Conservation (phyloP, 345 rosid genomes). For the Litchi chinensis region DNA sequence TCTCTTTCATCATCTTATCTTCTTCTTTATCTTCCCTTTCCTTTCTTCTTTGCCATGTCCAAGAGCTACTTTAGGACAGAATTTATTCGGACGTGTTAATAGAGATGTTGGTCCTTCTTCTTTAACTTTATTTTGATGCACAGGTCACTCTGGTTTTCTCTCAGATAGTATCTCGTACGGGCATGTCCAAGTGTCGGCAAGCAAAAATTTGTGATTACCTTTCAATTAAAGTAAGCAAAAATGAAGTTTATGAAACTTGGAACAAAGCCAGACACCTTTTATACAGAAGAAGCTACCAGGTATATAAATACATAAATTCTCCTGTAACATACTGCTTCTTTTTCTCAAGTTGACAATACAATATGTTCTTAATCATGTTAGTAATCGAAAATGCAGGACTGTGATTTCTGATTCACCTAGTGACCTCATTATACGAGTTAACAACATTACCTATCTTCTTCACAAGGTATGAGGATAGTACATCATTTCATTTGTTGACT, state of each 20-base stretch:
- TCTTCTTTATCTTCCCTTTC: conserved; percentile 12
- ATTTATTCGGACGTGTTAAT: conserved; percentile 6
- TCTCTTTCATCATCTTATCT: conserved; percentile 18
- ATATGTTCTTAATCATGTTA: conserved; percentile 7
- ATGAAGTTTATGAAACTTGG: conserved; percentile 99
- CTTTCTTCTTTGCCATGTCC: conserved; percentile 8
- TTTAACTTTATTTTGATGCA: not conserved
- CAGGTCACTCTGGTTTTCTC: conserved; percentile 6
- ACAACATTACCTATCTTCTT: conserved; percentile 67
- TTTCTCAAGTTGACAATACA: not conserved
- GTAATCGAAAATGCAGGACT: conserved; percentile 53
- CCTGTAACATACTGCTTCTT: not conserved
- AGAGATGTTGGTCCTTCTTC: not conserved
- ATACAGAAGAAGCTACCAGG: conserved; percentile 92
- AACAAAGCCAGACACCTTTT: conserved; percentile 85
- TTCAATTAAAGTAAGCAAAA: conserved; percentile 31
- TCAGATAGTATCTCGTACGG: conserved; percentile 12
- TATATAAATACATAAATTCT: not conserved
- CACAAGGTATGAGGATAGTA: conserved; percentile 60
- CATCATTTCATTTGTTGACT: not conserved
- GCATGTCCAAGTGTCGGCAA: conserved; percentile 23
- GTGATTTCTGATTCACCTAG: conserved; percentile 63
- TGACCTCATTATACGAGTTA: conserved; percentile 67
- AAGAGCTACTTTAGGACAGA: not conserved
- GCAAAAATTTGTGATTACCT: conserved; percentile 4